Evolutionary conservation across 495 filamentous ascomycete species (phyloP), one percentile per base, ranked within the genome.

Genomic region (Barbatosphaeria neglecta): DNA sequence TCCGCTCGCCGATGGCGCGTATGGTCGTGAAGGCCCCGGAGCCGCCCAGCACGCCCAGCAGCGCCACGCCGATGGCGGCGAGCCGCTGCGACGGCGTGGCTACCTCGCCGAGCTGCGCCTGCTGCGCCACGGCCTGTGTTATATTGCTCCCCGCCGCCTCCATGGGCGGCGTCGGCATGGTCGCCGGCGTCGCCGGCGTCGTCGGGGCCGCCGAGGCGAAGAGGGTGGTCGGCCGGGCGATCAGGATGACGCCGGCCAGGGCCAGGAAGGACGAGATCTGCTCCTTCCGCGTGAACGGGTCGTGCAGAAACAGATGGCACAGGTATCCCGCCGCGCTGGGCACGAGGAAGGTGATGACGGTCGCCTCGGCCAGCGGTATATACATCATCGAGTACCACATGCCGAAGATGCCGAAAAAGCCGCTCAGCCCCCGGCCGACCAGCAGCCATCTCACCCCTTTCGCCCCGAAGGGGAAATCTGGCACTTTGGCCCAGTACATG

Each of bases 341-440:
- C 0, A 85, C 78, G 1, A 97, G 75, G 57, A 96, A 97, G 38
- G 87, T 94, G 38, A 97, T 81, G 0, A 96, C 92, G 0, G 87
- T 94, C 10, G 92, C 90, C 54, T 97, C 90, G 5, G 87, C 83
- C 0, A 97, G 72, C 1, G 88, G 84, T 3, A 97, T 80, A 56
- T 95, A 95, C 50, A 84, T 76, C 6, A 95, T 79, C 2, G 86
- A 90, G 31, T 62, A 64, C 69, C 69, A 72, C 56, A 74, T 61
- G 10, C 60, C 53, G 56, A 82, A 81, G 9, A 93, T 86, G 10
- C 90, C 90, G 60, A 87, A 86, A 64, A 95, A 95, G 0, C 90
- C 90, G 43, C 73, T 73, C 2, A 83, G 51, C 0, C 86, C 88
- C 47, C 90, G 74, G 2, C 73, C 59, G 0, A 90, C 55, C 10